These are phyloP conservation scores for Rosa chinensis DNA, from an alignment of 306 rosid species.

Conservation along the genomic window DNA sequence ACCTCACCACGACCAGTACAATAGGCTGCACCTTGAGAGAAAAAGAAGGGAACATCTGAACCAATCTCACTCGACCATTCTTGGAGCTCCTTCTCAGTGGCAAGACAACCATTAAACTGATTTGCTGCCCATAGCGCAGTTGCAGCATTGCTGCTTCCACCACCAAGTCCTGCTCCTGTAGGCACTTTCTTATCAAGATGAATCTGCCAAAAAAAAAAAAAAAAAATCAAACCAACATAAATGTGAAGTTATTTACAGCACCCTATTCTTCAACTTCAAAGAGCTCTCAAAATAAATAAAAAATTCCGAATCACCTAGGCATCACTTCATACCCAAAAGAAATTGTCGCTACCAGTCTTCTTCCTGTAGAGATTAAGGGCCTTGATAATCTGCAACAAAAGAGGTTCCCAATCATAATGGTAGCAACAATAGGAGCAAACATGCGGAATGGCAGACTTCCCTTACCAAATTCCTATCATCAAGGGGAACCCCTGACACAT, in stretches of 20 bases:
- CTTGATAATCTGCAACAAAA: slow-evolving; percentile 51
- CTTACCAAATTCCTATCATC: slow-evolving; percentile 73
- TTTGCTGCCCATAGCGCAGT: slow-evolving; percentile 98
- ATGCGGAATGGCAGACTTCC: no score
- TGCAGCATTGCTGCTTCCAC: slow-evolving; percentile 99
- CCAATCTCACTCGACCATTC: slow-evolving; percentile 99
- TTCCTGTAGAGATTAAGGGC: slow-evolving; percentile 94
- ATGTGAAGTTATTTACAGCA: neutral
- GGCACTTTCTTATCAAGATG: slow-evolving; percentile 94
- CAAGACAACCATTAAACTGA: slow-evolving; percentile 75
- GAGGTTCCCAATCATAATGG: no score
- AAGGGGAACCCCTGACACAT: slow-evolving; percentile 88
- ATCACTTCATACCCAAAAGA: slow-evolving; percentile 76
- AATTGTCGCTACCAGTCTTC: slow-evolving; percentile 74
- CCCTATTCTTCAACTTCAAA: neutral
- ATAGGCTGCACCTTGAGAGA: slow-evolving; percentile 92
- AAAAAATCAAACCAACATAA: slow-evolving; percentile 9
- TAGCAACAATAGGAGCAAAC: no score
- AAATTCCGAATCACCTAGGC: neutral
- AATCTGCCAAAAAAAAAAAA: slow-evolving; percentile 53
- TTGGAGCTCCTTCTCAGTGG: slow-evolving; percentile 86
- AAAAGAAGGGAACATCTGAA: slow-evolving; percentile 96
- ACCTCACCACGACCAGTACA: slow-evolving; percentile 99
- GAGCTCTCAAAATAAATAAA: neutral
- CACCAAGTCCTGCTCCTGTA: slow-evolving; percentile 98